Conservation (phyloP, 2,329 filamentous ascomycete species). For the Albophoma yamanashiensis region DNA sequence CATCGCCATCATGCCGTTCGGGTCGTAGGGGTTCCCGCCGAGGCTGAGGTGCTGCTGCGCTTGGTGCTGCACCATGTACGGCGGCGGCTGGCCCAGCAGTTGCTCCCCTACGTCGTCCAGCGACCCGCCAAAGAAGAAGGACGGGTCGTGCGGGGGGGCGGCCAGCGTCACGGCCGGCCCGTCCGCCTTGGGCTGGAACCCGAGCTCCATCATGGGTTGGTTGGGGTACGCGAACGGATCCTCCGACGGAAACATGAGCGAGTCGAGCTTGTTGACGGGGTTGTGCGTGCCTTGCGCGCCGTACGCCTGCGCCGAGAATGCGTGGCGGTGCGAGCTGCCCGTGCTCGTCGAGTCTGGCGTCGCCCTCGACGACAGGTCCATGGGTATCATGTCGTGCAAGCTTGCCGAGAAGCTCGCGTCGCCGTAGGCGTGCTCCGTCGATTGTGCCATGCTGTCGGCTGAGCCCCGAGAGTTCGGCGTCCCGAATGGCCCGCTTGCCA, state of each 20-base stretch:
- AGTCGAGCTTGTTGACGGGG: slow-evolving; percentile 57
- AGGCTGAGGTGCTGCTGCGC: slow-evolving; percentile 30
- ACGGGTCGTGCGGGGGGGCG: slow-evolving; percentile 23
- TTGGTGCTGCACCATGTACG: slow-evolving; percentile 54
- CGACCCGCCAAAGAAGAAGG: slow-evolving; percentile 40
- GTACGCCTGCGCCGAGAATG: slow-evolving; percentile 20
- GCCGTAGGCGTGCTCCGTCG: slow-evolving; percentile 19
- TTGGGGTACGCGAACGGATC: slow-evolving; percentile 75
- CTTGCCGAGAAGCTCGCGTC: slow-evolving; percentile 26
- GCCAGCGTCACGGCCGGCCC: slow-evolving; percentile 20
- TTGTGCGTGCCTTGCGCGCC: slow-evolving; percentile 22
- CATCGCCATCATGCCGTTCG: slow-evolving; percentile 30
- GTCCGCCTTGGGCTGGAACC: slow-evolving; percentile 25
- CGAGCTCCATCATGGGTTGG: slow-evolving; percentile 57
- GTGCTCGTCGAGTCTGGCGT: slow-evolving; percentile 33
- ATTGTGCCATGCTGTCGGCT: slow-evolving; percentile 20
- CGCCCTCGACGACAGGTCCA: slow-evolving; percentile 32
- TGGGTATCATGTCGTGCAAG: slow-evolving; percentile 32
- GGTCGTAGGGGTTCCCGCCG: slow-evolving; percentile 31
- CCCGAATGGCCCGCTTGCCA: slow-evolving; percentile 11
- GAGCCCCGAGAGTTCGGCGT: slow-evolving; percentile 17
- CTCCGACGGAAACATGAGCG: slow-evolving; percentile 70
- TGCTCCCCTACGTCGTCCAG: slow-evolving; percentile 64
- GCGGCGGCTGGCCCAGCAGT: slow-evolving; percentile 58
- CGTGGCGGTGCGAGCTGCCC: slow-evolving; percentile 26